Evolutionary conservation across 2,329 filamentous ascomycete species (phyloP), one percentile per base, ranked within the genome.

Genomic region (Cladosporium sp.): DNA sequence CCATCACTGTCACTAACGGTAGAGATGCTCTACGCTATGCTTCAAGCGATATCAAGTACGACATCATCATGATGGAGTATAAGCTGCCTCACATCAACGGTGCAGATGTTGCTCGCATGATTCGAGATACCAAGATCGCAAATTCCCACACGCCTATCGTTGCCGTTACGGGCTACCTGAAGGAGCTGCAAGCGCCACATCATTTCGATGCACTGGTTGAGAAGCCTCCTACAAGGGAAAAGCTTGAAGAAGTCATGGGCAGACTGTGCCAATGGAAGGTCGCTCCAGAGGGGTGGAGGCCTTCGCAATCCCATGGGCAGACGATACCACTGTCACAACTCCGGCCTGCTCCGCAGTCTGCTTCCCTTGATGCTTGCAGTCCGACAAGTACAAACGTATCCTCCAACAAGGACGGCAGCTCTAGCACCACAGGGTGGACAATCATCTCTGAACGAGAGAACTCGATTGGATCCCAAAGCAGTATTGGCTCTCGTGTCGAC

Each of bases 11-110:
- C 4, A 83, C 87, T 3, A 96, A 92, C 65, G 94, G 94, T 0
- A 87, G 90, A 0, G 94, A 99, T 70, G 94, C 93, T 10, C 88
- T 96, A 66, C 86, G 93, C 20, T 96, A 94, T 74, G 91, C 94
- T 25, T 90, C 96, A 80, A 93, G 93, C 68, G 93, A 97, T 70
- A 93, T 99, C 70, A 96, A 97, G 69, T 99, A 97, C 69, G 94
- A 99, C 74, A 91, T 97, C 66, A 97, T 99, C 71, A 94, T 99
- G 79, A 93, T 96, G 73, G 94, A 99, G 74, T 97, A 91, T 77
- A 95, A 93, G 71, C 79, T 99, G 45, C 93, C 94, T 9, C 91
- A 96, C 69, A 91, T 97, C 68, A 97, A 91, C 66, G 94, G 94
- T 22, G 89, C 91, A 12, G 94, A 99, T 70, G 90, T 99, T 57